phyloP scores from a whole-genome alignment of 352 stramenopile species.

The Phytophthora cactorum region DNA sequence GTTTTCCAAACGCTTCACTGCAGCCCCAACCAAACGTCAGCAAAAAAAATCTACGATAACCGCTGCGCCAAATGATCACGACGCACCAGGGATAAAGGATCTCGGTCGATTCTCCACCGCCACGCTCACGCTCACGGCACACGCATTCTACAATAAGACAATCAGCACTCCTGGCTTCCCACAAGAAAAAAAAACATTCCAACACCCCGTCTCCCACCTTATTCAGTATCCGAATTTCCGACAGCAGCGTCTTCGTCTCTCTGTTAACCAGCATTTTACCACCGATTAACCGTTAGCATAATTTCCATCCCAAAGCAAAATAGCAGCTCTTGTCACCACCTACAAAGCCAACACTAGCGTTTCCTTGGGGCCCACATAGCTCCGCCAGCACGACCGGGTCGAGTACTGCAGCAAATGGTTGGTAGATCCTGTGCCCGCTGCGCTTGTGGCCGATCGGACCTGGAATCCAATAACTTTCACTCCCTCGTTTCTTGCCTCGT shows the following conservation, averaged over 20 bases:
- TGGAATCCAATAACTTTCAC: slow-evolving; percentile 40
- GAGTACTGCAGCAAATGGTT: slow-evolving; percentile 63
- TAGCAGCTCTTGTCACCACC: slow-evolving; percentile 10
- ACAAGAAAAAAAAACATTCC: not conserved
- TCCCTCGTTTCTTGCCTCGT: slow-evolving; percentile 14
- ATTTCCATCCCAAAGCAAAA: not conserved
- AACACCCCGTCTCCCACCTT: slow-evolving; percentile 40
- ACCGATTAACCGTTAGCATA: not conserved
- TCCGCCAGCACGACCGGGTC: slow-evolving; percentile 63
- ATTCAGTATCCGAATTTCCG: slow-evolving; percentile 76
- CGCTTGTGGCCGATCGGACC: slow-evolving; percentile 45
- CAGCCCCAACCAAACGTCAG: not conserved
- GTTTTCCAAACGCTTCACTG: slow-evolving; percentile 59
- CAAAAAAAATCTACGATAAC: not conserved
- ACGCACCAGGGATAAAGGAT: slow-evolving; percentile 62
- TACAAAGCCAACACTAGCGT: slow-evolving; percentile 61
- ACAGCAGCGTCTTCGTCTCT: slow-evolving; percentile 67
- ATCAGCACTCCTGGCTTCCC: not conserved
- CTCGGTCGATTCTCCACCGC: slow-evolving; percentile 68
- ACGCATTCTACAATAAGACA: slow-evolving; percentile 54
- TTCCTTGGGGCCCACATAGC: slow-evolving; percentile 58
- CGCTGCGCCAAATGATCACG: not conserved
- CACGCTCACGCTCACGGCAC: slow-evolving; percentile 65
- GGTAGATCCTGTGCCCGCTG: slow-evolving; percentile 35
- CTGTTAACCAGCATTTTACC: slow-evolving; percentile 23